Percentiles rank a stretch among this genome's conserved stretches.
These are phyloP conservation scores for Vitellaria paradoxa DNA, from an alignment of 179 eudicot genomes.

Conservation along the genomic window DNA sequence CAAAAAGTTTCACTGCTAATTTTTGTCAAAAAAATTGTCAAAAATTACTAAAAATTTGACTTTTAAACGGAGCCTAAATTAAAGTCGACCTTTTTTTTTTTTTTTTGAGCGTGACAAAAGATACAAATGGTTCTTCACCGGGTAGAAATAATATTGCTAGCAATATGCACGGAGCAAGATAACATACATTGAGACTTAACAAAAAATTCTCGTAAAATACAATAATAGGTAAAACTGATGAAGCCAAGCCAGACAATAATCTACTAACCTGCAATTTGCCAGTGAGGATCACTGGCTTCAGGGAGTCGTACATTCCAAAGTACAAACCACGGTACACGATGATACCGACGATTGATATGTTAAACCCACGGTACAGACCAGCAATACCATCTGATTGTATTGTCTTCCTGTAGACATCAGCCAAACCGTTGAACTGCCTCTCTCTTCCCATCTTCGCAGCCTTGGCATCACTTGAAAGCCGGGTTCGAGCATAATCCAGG, in stretches of 20 bases:
- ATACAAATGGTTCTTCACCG: no score
- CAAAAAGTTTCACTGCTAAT: no score
- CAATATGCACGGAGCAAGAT: no score
- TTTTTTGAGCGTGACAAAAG: no score
- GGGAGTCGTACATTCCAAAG: constrained; percentile 36
- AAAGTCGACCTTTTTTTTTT: no score
- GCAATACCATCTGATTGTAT: constrained; percentile 25
- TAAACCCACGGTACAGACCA: constrained; percentile 40
- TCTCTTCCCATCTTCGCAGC: constrained; percentile 36
- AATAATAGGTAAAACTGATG: neutral
- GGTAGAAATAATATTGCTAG: no score
- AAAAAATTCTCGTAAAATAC: neutral
- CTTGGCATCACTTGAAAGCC: constrained; percentile 33
- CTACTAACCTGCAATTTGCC: constrained; percentile 34
- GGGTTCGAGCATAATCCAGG: constrained; percentile 34
- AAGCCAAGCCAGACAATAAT: neutral
- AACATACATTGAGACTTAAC: neutral
- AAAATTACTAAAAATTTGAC: no score
- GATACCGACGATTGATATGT: constrained; percentile 33
- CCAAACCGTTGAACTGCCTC: constrained; percentile 36
- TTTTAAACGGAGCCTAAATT: no score
- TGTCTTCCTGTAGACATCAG: constrained; percentile 37
- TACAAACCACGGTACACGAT: constrained; percentile 33
- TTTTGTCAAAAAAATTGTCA: no score
- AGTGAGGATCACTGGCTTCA: constrained; percentile 31